phyloP scores from a whole-genome alignment of 768 basidiomycete species.

The Suillus variegatus region DNA sequence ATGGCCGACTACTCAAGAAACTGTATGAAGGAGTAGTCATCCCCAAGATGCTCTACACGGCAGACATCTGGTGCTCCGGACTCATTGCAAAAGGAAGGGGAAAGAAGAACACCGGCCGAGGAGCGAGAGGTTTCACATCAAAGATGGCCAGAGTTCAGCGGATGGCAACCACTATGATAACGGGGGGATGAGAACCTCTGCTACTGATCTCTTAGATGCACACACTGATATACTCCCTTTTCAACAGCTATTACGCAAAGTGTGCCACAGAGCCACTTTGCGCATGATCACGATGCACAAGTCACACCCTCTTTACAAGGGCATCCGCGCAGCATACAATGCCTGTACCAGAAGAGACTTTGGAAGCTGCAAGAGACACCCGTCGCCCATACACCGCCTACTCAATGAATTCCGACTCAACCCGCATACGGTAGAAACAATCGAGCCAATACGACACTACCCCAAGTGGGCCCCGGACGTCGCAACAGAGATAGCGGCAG shows the following conservation, averaged over 20 bases:
- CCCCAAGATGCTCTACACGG: constrained; percentile 13
- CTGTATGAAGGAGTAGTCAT: constrained; percentile 8
- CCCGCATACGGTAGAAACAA: constrained; percentile 18
- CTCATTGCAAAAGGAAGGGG: not conserved
- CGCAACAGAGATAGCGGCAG: not conserved
- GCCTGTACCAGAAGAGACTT: constrained; percentile 6
- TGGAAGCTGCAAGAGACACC: constrained; percentile 17
- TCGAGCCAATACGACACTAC: constrained; percentile 10
- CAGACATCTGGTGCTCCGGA: constrained; percentile 13
- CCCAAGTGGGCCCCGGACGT: constrained; percentile 14
- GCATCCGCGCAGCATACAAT: constrained; percentile 19
- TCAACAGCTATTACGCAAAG: constrained; percentile 9
- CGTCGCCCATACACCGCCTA: constrained; percentile 22
- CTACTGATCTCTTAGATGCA: constrained; percentile 19
- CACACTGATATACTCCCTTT: constrained; percentile 22
- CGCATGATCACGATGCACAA: constrained; percentile 17
- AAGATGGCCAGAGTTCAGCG: constrained; percentile 4
- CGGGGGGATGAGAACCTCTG: constrained; percentile 16
- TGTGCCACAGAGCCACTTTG: not conserved
- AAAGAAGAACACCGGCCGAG: not conserved
- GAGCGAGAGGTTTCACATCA: not conserved
- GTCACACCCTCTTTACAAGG: constrained; percentile 16
- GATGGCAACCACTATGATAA: constrained; percentile 12
- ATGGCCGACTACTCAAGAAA: not conserved
- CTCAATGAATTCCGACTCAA: constrained; percentile 15